phyloP scores from a whole-genome alignment of 768 basidiomycete genomes.

The Kwoniella dejecticola region DNA sequence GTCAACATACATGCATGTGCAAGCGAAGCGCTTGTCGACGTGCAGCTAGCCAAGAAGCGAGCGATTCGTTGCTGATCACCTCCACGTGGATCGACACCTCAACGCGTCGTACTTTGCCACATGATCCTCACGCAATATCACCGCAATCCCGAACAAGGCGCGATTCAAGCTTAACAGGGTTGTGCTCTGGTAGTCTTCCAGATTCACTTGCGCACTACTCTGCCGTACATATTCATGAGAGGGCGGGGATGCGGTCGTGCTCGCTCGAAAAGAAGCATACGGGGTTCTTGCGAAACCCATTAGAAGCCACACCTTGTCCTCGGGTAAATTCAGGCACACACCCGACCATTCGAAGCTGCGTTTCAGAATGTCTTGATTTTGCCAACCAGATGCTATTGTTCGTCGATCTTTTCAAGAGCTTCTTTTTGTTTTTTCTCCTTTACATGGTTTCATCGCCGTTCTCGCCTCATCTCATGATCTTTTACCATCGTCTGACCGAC shows the following conservation, averaged over 20 bases:
- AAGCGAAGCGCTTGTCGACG: no score
- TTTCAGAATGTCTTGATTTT: conserved; percentile 1
- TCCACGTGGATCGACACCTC: not conserved
- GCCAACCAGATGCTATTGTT: conserved; percentile 2
- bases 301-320: no score
- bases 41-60: no score
- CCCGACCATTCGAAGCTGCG: not conserved
- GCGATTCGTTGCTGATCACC: not conserved
- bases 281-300: no score
- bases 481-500: not conserved
- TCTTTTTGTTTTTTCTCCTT: not conserved
- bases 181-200: no score
- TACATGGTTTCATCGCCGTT: not conserved
- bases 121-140: not conserved
- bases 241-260: no score
- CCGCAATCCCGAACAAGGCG: not conserved
- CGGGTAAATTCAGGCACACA: conserved; percentile 6
- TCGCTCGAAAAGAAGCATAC: no score
- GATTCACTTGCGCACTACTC: no score
- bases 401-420: not conserved
- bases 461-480: not conserved
- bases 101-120: not conserved
- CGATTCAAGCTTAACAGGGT: not conserved
- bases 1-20: no score
- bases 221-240: no score